These are phyloP conservation scores for Fusarium sp. DNA, from an alignment of 2,329 filamentous ascomycete species.

Conservation along the genomic window DNA sequence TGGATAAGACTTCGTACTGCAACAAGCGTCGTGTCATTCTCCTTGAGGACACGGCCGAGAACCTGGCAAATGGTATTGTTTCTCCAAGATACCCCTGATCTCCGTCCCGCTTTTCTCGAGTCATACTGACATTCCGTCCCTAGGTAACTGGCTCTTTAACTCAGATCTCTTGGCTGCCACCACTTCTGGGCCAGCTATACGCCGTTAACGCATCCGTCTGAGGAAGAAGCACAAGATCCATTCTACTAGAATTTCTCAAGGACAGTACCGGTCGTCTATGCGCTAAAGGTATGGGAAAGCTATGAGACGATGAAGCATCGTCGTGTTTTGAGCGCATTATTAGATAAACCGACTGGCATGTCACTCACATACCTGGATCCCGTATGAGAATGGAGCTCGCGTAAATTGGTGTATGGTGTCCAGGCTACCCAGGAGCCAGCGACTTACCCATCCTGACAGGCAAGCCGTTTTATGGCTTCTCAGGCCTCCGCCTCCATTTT, in stretches of 20 bases:
- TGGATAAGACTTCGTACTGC: constrained; percentile 98
- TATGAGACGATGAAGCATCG: background rate
- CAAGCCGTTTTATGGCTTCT: constrained; percentile 4
- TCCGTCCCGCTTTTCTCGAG: background rate
- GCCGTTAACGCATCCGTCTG: constrained; percentile 25
- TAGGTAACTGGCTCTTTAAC: constrained; percentile 60
- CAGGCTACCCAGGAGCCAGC: constrained; percentile 8
- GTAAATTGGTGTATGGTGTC: constrained; percentile 16
- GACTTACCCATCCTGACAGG: background rate
- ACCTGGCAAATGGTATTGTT: constrained; percentile 78
- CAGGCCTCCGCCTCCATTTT: constrained; percentile 1
- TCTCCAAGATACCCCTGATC: background rate
- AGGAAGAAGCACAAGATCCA: background rate
- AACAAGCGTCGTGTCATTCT: constrained; percentile 90
- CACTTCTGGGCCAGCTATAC: constrained; percentile 36
- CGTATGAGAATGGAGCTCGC: constrained; percentile 9
- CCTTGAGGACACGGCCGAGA: constrained; percentile 91
- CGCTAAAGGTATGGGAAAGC: background rate
- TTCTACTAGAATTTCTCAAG: background rate
- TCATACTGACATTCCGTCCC: constrained; percentile 36
- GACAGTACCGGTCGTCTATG: background rate
- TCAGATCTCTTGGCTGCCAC: constrained; percentile 37
- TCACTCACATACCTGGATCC: constrained; percentile 4
- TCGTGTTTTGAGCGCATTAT: background rate
- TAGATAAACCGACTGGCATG: constrained; percentile 3